phyloP scores from a whole-genome alignment of 345 rosid genomes.

The Gossypium anomalum region DNA sequence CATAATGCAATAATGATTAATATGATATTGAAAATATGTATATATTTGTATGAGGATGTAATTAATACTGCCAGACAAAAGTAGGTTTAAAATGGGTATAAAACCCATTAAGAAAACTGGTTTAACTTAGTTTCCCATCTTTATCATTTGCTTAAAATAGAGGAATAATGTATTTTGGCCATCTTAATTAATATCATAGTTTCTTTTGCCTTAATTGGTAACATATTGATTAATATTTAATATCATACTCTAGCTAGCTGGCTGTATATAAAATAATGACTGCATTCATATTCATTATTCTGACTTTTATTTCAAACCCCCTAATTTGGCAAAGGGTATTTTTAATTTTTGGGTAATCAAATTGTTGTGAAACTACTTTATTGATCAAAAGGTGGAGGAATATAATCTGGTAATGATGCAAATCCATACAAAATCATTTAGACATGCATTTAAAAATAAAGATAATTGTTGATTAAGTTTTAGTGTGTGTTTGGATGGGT shows the following conservation, averaged over 20 bases:
- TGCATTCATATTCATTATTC: neutral
- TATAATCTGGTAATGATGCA: neutral
- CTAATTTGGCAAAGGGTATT: neutral
- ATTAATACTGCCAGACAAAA: neutral
- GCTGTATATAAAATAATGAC: neutral
- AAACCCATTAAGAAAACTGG: neutral
- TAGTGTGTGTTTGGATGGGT: no score
- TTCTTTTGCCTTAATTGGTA: neutral
- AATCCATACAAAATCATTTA: neutral
- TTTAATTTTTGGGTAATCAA: constrained; percentile 1
- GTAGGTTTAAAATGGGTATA: neutral
- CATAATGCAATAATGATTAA: neutral
- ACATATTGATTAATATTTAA: neutral
- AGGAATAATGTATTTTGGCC: constrained; percentile 3
- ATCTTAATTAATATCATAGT: neutral
- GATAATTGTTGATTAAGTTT: no score
- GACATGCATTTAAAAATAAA: no score
- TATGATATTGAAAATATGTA: neutral
- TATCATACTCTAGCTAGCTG: neutral
- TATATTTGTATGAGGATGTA: neutral
- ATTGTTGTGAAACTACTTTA: neutral
- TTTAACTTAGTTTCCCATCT: constrained; percentile 8
- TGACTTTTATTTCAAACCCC: neutral
- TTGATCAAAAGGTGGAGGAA: neutral
- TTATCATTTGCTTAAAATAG: constrained; percentile 1